Base-by-base conservation (phyloP, 2,329 filamentous ascomycete genomes). In the Sporothrix pseudoabietina region DNA sequence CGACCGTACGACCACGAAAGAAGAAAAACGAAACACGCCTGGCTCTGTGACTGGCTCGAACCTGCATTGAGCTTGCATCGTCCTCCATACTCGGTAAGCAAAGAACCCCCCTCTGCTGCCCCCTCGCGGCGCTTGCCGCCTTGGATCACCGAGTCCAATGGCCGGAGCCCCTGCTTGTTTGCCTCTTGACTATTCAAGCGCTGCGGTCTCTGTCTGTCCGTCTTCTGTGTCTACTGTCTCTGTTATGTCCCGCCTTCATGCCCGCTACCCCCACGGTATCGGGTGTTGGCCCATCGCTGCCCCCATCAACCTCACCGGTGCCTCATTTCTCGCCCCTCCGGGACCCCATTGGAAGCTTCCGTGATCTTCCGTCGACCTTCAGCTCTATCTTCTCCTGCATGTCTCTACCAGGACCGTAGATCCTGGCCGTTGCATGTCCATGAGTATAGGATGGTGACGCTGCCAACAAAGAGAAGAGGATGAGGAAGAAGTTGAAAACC, bases 111-210 rank as follows among this genome's bases (percentile, higher is more conserved):
- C 14, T 39, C 52, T 54, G 22, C 47, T n/a, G 32, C 26, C 26
- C 9, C 59, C 39, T 35, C 35, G 59, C n/a, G 59, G 47, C 65
- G 65, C 65, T 52, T 69, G 65, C 47, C 65, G 44, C 26, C 26
- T 69, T 54, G 66, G 66, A 69, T 55, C 66, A 69, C 66, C 47
- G 66, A 55, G 66, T 69, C 47, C 47, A 47, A 69, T 69, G 47
- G 68, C 32, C 9, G 49, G 35, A 35, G 61, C 4, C 35, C 35
- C 22, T 26, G 26, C 26, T 32, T 66, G 41, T 54, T 47, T 47
- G 61, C 41, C 41, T 66, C 14, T 52, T 35, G 14, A 32, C 63
- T 7, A 30, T 49, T 68, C 65, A 32, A 32, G 26, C 35, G 14
- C 26, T 16, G 35, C 44, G 7, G 65, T 52, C 65, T 32, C 3